phyloP scores from a whole-genome alignment of 257 asterid genomes.

The Lycium barbarum region DNA sequence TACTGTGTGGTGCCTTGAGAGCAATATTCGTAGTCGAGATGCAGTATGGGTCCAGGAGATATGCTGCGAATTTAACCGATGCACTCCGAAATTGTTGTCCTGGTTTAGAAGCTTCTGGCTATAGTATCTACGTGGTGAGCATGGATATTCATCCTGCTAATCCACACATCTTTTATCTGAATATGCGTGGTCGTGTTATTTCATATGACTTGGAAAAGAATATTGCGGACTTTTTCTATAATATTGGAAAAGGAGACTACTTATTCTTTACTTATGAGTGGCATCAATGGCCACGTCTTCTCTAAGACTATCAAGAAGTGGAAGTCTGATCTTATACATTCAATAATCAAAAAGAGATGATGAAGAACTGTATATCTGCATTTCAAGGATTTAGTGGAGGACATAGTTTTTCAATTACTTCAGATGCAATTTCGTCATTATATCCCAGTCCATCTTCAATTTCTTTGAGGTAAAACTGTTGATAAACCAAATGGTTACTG shows the following conservation, averaged over 20 bases:
- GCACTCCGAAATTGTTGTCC: not conserved
- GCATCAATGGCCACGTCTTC: constrained; percentile 12
- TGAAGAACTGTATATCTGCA: too few relatives aligned
- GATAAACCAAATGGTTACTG: too few relatives aligned
- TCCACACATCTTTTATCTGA: not conserved
- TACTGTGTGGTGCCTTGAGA: not conserved
- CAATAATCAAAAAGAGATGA: too few relatives aligned
- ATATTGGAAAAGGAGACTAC: not conserved
- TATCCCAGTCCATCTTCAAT: too few relatives aligned
- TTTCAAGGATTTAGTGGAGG: not conserved
- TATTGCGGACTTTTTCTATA: not conserved
- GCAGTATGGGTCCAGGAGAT: not conserved
- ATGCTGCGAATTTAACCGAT: not conserved
- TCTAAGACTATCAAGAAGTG: not conserved
- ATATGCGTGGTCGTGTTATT: not conserved
- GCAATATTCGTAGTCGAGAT: not conserved
- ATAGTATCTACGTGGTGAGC: not conserved
- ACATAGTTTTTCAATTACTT: too few relatives aligned
- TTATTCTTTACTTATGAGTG: constrained; percentile 6
- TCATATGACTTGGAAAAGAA: not conserved
- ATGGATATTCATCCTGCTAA: not conserved
- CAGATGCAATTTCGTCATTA: too few relatives aligned
- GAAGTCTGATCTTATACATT: not conserved
- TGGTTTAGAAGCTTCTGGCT: not conserved
- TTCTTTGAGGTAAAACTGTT: too few relatives aligned